Evolutionary conservation across 495 filamentous ascomycete species (phyloP).

Genomic region (Geoglossum glabrum): DNA sequence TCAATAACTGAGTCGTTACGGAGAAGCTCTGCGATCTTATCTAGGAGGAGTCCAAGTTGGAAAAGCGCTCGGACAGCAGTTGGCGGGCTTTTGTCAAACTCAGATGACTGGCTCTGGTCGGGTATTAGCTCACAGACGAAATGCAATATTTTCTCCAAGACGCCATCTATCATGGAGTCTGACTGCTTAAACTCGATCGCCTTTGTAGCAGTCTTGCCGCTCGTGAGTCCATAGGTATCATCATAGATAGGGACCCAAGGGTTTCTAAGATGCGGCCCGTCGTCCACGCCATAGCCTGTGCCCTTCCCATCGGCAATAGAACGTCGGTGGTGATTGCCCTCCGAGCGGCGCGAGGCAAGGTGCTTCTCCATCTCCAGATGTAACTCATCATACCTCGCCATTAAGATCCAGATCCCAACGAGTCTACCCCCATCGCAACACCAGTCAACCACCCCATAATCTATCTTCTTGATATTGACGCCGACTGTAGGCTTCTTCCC

Average conservation of each 20-base stretch:
- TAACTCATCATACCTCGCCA: background rate
- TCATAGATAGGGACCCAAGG: background rate
- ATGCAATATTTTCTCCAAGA: background rate
- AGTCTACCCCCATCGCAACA: background rate
- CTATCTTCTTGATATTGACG: background rate
- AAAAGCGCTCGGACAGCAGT: background rate
- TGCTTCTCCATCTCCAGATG: background rate
- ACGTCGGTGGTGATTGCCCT: background rate
- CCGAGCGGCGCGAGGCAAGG: too few species aligned
- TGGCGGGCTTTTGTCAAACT: background rate
- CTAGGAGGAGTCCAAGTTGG: background rate
- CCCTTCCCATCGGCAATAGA: background rate
- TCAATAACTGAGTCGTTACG: slow-evolving; percentile 4
- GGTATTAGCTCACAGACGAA: background rate
- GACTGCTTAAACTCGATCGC: background rate
- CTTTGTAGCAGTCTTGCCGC: background rate
- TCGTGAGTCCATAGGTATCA: background rate
- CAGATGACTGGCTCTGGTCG: too few species aligned
- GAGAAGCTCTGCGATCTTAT: slow-evolving; percentile 1
- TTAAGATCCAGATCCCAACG: background rate
- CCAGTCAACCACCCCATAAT: background rate
- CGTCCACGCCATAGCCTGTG: background rate
- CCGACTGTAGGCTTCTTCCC: background rate
- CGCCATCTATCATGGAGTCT: background rate
- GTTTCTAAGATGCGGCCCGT: too few species aligned